Evolutionary conservation across 2,329 filamentous ascomycete species (phyloP).

Genomic region (Aspergillus quadricinctus): DNA sequence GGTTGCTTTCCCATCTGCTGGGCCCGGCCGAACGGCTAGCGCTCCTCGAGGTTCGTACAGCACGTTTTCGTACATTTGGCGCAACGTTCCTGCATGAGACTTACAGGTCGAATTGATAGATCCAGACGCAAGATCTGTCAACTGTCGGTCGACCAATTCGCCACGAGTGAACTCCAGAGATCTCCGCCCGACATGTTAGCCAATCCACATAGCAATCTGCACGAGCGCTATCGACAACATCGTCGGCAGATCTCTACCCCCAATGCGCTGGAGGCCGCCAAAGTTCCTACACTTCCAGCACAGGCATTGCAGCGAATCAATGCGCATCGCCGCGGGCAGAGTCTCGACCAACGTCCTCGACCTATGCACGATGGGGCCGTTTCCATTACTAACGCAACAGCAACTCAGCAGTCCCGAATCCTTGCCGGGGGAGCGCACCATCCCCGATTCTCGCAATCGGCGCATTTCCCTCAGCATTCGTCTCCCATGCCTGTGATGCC

Average conservation of each 20-base stretch:
- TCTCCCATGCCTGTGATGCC: constrained; percentile 20
- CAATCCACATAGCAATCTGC: constrained; percentile 67
- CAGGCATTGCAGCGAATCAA: constrained; percentile 49
- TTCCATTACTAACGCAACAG: constrained; percentile 56
- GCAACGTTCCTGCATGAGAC: constrained; percentile 3
- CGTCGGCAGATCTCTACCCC: constrained; percentile 86
- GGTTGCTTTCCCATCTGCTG: constrained; percentile 25
- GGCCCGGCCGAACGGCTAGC: constrained; percentile 65
- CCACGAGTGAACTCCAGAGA: constrained; percentile 15
- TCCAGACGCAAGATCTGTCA: constrained; percentile 38
- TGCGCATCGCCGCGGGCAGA: constrained; percentile 76
- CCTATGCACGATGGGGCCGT: constrained; percentile 48
- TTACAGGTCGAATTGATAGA: constrained; percentile 5
- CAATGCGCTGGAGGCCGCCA: constrained; percentile 69
- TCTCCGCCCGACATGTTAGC: constrained; percentile 65
- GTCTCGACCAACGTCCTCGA: constrained; percentile 62
- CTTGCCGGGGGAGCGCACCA: constrained; percentile 85
- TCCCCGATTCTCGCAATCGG: constrained; percentile 78
- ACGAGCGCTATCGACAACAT: constrained; percentile 70
- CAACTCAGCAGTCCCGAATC: constrained; percentile 64
- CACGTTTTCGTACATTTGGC: constrained; percentile 3
- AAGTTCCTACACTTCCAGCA: constrained; percentile 62
- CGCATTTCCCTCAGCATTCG: constrained; percentile 44
- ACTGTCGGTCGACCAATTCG: constrained; percentile 21
- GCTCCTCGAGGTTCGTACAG: constrained; percentile 67